Percentiles rank a stretch among this genome's conserved stretches.
Conservation (phyloP, 306 rosid species). For the Cucumis sativus region Cucumber_9930_V3 NC_026658.2:22378001-22378500, state of each 20-base stretch:
- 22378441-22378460: conserved; percentile 28
- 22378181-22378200: conserved; percentile 46
- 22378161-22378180: conserved; percentile 32
- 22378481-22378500: conserved; percentile 25
- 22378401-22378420: conserved; percentile 38
- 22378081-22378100: not conserved
- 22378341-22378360: conserved; percentile 28
- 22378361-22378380: conserved; percentile 35
- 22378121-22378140: conserved; percentile 39
- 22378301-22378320: conserved; percentile 27
- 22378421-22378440: conserved; percentile 23
- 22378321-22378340: conserved; percentile 34
- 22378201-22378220: conserved; percentile 71
- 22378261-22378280: conserved; percentile 33
- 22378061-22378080: not conserved
- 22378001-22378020: conserved; percentile 53
- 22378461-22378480: conserved; percentile 42
- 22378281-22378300: conserved; percentile 17
- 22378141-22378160: conserved; percentile 36
- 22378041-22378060: conserved; percentile 2
- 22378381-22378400: conserved; percentile 45
- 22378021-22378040: not conserved
- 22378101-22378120: conserved; percentile 27
- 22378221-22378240: conserved; percentile 69
- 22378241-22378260: conserved; percentile 49